Percentiles rank a stretch among this genome's conserved stretches.
phyloP scores from a whole-genome alignment of 1,284 basidiomycete genomes.

The Ceratobasidium sp. region DNA sequence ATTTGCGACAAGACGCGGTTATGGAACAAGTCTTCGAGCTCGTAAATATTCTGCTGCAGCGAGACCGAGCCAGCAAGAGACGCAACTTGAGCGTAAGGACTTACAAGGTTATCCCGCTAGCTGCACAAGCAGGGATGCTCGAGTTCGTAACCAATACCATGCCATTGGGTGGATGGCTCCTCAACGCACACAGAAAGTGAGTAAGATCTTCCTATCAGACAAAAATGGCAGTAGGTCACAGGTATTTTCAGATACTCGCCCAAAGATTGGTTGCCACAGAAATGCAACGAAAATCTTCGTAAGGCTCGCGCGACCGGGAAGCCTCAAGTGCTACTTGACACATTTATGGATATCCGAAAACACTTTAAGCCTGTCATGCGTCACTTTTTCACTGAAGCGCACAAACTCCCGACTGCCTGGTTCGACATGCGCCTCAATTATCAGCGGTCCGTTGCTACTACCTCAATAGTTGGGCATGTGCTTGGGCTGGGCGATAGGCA shows the following conservation, averaged over 20 bases:
- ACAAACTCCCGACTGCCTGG: conserved; percentile 97
- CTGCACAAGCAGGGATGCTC: conserved; percentile 98
- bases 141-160: conserved; percentile 96
- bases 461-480: conserved; percentile 97
- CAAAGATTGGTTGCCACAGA: too few species aligned
- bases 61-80: conserved; percentile 96
- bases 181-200: not conserved
- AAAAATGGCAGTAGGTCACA: too few species aligned
- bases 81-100: conserved; percentile 94
- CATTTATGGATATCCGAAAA: conserved; percentile 99
- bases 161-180: conserved; percentile 63
- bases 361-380: conserved; percentile 96
- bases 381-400: conserved; percentile 97
- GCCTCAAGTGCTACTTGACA: conserved; percentile 88
- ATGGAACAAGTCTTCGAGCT: conserved; percentile 99
- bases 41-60: conserved; percentile 93
- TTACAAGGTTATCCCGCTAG: conserved; percentile 94
- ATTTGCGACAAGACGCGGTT: conserved; percentile 97
- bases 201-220: too few species aligned
- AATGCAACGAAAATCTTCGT: too few species aligned
- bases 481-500: conserved; percentile 97
- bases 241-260: too few species aligned
- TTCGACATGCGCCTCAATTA: conserved; percentile 95
- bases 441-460: conserved; percentile 93
- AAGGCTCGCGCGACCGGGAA: too few species aligned